Percentiles rank a stretch among this genome's conserved stretches.
phyloP scores from a whole-genome alignment of 2,329 filamentous ascomycete species.

The Periconia sp. region DNA sequence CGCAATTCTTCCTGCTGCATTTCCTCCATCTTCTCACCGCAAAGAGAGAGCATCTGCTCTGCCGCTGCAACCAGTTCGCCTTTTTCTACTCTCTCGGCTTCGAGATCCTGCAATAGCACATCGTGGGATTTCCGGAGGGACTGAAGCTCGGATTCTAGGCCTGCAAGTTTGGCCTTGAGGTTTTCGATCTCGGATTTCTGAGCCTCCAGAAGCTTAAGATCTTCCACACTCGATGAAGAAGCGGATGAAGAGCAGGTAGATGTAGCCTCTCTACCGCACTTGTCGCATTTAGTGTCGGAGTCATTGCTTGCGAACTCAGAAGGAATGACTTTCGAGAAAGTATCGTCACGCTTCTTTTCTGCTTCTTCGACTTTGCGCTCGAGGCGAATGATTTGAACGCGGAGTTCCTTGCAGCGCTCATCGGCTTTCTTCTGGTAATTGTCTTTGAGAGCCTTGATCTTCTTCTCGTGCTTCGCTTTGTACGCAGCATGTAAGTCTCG shows the following conservation, averaged over 20 bases:
- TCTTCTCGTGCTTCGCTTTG: constrained; percentile 96
- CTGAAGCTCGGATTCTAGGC: constrained; percentile 73
- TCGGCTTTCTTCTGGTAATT: constrained; percentile 86
- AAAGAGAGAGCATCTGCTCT: constrained; percentile 81
- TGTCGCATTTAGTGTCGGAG: constrained; percentile 14
- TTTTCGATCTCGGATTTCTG: constrained; percentile 72
- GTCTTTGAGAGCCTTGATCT: constrained; percentile 86
- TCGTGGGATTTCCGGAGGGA: constrained; percentile 74
- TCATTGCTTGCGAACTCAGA: constrained; percentile 16
- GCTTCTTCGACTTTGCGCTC: constrained; percentile 77
- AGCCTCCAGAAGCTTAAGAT: constrained; percentile 62
- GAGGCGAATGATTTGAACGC: constrained; percentile 72
- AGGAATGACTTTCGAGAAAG: constrained; percentile 62
- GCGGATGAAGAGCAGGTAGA: constrained; percentile 1
- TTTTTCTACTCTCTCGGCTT: constrained; percentile 81
- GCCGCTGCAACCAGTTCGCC: constrained; percentile 81
- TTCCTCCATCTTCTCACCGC: constrained; percentile 51
- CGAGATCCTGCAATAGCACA: constrained; percentile 68
- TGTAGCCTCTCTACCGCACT: constrained; percentile 17
- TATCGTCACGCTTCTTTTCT: constrained; percentile 68
- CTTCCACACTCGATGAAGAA: constrained; percentile 38
- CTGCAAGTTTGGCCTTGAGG: constrained; percentile 75
- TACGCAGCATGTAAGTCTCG: constrained; percentile 90
- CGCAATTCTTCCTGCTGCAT: constrained; percentile 53
- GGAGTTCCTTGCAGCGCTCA: constrained; percentile 82